Evolutionary conservation across 345 rosid species (phyloP).

Genomic region (Erodium maritimum): DNA sequence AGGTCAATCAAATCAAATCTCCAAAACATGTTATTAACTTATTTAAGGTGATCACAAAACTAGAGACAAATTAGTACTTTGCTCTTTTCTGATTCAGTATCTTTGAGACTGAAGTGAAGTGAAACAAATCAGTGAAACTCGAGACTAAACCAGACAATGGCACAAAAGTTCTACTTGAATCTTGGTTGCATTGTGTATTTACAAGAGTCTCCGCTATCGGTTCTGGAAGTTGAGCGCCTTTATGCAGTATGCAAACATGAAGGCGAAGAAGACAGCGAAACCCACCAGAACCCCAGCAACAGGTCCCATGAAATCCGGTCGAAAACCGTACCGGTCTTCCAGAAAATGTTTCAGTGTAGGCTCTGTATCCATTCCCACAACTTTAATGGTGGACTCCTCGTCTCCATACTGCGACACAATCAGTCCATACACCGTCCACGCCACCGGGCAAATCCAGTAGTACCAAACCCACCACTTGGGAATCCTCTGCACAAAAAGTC

Average conservation of each 20-base stretch:
- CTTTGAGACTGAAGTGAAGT: no score
- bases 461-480: slow-evolving; percentile 95
- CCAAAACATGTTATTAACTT: no score
- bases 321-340: slow-evolving; percentile 41
- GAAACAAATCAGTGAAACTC: no score
- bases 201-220: slow-evolving; percentile 27
- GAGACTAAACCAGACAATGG: no score
- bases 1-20: no score
- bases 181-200: no score
- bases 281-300: slow-evolving; percentile 50
- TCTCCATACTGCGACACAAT: slow-evolving; percentile 67
- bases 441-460: slow-evolving; percentile 80
- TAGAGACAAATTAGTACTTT: no score
- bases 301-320: slow-evolving; percentile 55
- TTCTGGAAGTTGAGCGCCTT: slow-evolving; percentile 68
- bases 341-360: slow-evolving; percentile 35
- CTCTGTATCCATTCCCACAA: slow-evolving; percentile 21
- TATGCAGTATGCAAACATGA: slow-evolving; percentile 62
- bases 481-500: slow-evolving; percentile 32
- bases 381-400: slow-evolving; percentile 22
- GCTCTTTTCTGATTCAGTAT: no score
- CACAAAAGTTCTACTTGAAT: no score
- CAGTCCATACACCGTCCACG: slow-evolving; percentile 75
- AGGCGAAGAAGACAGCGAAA: slow-evolving; percentile 53
- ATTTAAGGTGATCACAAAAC: no score